Evolutionary conservation across 2,329 filamentous ascomycete species (phyloP).

Genomic region (Pyrenochaeta sp.): DNA sequence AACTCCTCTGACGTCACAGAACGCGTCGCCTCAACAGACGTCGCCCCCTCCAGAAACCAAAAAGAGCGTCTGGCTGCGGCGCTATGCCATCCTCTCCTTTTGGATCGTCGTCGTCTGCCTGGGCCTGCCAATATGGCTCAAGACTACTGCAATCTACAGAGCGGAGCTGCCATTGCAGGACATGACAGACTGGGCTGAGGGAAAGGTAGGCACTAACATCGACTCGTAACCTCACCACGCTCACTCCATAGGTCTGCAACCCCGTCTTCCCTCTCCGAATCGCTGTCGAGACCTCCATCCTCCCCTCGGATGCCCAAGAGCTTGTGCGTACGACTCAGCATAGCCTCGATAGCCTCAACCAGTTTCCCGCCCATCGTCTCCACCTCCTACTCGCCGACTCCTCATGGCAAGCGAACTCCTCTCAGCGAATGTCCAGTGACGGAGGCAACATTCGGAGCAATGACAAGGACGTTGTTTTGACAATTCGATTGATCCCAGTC

Average conservation of each 20-base stretch:
- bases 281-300: slow-evolving; percentile 74
- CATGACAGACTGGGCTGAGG: slow-evolving; percentile 93
- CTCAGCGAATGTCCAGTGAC: slow-evolving; percentile 39
- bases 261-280: slow-evolving; percentile 89
- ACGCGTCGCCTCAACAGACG: slow-evolving; percentile 14
- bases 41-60: slow-evolving; percentile 78
- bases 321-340: slow-evolving; percentile 84
- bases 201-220: slow-evolving; percentile 72
- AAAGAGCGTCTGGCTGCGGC: slow-evolving; percentile 72
- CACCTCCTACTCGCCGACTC: slow-evolving; percentile 67
- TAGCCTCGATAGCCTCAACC: slow-evolving; percentile 84
- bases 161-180: slow-evolving; percentile 81
- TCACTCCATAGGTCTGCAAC: slow-evolving; percentile 81
- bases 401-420: slow-evolving; percentile 38
- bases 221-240: too few species aligned
- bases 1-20: slow-evolving; percentile 3
- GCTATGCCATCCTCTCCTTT: slow-evolving; percentile 82
- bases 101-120: slow-evolving; percentile 86
- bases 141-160: slow-evolving; percentile 90
- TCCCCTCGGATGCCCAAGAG: slow-evolving; percentile 71
- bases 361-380: slow-evolving; percentile 84
- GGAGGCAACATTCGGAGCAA: slow-evolving; percentile 37
- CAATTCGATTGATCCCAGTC: slow-evolving; percentile 73
- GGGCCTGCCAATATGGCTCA: slow-evolving; percentile 94
- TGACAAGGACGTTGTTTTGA: slow-evolving; percentile 67